Evolutionary conservation across 192 early-diverging fungal genomes (phyloP).

Genomic region (Allomyces macrogynus): DNA sequence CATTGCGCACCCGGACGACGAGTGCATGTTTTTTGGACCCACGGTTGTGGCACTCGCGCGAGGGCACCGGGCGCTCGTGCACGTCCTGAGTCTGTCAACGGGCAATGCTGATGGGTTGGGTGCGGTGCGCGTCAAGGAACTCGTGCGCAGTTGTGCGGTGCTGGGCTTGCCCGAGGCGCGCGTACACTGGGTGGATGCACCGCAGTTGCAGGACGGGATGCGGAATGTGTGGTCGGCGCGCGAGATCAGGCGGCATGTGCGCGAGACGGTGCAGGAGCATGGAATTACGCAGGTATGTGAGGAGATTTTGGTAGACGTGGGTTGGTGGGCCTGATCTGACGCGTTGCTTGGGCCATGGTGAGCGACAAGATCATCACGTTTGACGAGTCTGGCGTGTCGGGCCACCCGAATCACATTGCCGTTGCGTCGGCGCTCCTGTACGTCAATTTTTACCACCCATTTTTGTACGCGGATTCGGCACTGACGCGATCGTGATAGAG

Average conservation of each 20-base stretch:
- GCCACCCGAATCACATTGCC: constrained; percentile 74
- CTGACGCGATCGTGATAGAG: too few species aligned
- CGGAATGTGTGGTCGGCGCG: constrained; percentile 36
- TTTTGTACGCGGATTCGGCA: too few species aligned
- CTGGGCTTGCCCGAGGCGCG: constrained; percentile 23
- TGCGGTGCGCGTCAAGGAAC: constrained; percentile 20
- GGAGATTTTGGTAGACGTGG: constrained; percentile 3
- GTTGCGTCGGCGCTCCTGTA: constrained; percentile 1
- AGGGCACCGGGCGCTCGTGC: constrained; percentile 30
- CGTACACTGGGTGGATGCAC: constrained; percentile 23
- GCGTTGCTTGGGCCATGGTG: neutral
- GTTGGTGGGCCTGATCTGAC: neutral
- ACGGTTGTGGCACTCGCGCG: constrained; percentile 35
- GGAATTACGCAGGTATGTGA: constrained; percentile 16
- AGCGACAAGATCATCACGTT: constrained; percentile 51
- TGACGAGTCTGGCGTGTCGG: constrained; percentile 70
- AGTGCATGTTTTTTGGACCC: constrained; percentile 94
- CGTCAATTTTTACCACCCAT: neutral
- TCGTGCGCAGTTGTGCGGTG: constrained; percentile 13
- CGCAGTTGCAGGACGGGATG: constrained; percentile 43
- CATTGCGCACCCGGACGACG: constrained; percentile 90
- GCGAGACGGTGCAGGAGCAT: constrained; percentile 32
- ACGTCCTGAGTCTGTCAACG: constrained; percentile 63
- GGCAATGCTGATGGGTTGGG: constrained; percentile 34
- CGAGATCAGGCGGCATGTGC: constrained; percentile 36